A percentile compares a stretch with the other conserved stretches of the same genome.
These are phyloP conservation scores for Neurospora sp. DNA, from an alignment of 495 filamentous ascomycete species.

Conservation along the genomic window DNA sequence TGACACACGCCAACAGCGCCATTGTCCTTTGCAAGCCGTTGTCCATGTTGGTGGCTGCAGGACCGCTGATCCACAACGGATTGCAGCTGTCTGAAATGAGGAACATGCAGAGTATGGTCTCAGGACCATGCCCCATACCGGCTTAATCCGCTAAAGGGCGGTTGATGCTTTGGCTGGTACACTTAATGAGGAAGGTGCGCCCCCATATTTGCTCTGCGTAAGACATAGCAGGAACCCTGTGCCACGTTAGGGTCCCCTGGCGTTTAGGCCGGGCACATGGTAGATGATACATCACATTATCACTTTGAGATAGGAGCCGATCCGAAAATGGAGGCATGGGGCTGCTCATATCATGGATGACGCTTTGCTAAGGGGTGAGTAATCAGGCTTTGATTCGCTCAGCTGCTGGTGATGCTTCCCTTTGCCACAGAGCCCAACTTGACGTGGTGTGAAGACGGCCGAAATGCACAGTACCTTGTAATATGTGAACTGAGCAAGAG, in stretches of 20 bases:
- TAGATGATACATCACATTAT: not conserved
- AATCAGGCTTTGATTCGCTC: too few relatives aligned
- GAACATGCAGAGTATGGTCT: not conserved
- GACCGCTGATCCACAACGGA: conserved; percentile 7
- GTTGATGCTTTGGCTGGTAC: not conserved
- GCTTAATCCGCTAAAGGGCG: not conserved
- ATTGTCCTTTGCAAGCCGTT: conserved; percentile 4
- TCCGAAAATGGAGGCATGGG: not conserved
- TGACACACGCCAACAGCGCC: not conserved
- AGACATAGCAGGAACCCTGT: not conserved
- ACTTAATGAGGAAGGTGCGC: not conserved
- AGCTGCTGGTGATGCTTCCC: not conserved
- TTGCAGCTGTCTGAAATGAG: conserved; percentile 8
- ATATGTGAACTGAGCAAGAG: not conserved
- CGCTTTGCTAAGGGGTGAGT: too few relatives aligned
- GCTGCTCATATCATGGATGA: too few relatives aligned
- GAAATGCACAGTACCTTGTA: not conserved
- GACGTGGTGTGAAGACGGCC: not conserved
- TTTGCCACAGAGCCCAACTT: not conserved
- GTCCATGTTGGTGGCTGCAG: not conserved
- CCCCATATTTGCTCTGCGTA: not conserved
- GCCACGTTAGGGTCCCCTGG: not conserved
- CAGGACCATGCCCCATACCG: not conserved
- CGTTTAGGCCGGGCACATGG: not conserved
- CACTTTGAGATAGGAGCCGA: not conserved